Conservation (phyloP, 805 yeast genomes). For the Cyberlindnera lachancei region DNA sequence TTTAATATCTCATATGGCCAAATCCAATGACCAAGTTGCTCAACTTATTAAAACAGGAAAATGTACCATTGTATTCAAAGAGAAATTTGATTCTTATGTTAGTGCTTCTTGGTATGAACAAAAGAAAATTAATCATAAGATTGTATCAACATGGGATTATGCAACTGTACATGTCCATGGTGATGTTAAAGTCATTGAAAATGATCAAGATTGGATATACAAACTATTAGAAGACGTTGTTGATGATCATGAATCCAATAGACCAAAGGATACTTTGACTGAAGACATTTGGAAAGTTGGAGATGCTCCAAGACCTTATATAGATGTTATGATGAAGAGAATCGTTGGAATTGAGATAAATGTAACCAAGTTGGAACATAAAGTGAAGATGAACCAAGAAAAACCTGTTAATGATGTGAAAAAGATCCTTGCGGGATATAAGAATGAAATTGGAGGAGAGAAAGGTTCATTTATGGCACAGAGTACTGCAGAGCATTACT, state of each 20-base stretch:
- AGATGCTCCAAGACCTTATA: constrained; percentile 48
- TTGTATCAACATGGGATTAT: constrained; percentile 69
- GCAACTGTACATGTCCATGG: constrained; percentile 52
- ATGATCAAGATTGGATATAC: constrained; percentile 39
- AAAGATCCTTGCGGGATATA: constrained; percentile 46
- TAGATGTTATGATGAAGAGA: constrained; percentile 35
- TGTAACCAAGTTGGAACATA: constrained; percentile 38
- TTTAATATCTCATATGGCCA: constrained; percentile 50
- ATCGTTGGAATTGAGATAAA: constrained; percentile 52
- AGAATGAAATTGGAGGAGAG: constrained; percentile 29
- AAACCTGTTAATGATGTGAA: constrained; percentile 34
- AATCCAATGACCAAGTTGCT: constrained; percentile 42
- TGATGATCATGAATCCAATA: constrained; percentile 37
- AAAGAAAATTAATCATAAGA: constrained; percentile 48
- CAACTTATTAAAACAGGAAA: constrained; percentile 27
- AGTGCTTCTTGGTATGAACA: constrained; percentile 54
- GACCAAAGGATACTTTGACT: constrained; percentile 22
- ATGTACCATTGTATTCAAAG: constrained; percentile 45
- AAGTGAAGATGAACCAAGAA: constrained; percentile 54
- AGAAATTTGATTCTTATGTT: constrained; percentile 40
- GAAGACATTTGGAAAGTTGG: constrained; percentile 42
- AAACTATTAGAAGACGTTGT: constrained; percentile 38
- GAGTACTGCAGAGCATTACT: too few species aligned
- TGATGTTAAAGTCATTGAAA: constrained; percentile 34
- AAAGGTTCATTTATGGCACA: constrained; percentile 14